These are phyloP conservation scores for Hippophae gyantsensis DNA, from an alignment of 306 rosid genomes.

Conservation along the genomic window DNA sequence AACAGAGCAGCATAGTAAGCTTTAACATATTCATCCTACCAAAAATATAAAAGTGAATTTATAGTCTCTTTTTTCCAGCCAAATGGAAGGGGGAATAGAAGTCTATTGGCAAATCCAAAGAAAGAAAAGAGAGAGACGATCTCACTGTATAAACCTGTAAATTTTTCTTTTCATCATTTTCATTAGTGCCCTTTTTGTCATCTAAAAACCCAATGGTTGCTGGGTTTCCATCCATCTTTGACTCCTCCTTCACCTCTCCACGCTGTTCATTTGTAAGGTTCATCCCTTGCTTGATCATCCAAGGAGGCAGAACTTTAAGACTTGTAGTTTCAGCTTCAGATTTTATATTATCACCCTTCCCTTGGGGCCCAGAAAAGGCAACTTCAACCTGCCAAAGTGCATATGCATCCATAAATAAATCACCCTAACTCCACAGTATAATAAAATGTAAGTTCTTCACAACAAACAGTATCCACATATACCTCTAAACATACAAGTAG, in stretches of 20 bases:
- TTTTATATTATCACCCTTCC: conserved; percentile 50
- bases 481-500: not conserved
- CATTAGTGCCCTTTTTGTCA: conserved; percentile 53
- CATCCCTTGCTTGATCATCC: conserved; percentile 96
- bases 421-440: not conserved
- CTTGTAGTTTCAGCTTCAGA: conserved; percentile 44
- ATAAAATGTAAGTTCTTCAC: not conserved
- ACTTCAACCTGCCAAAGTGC: conserved; percentile 62
- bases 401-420: conserved; percentile 17
- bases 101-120: conserved; percentile 1
- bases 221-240: conserved; percentile 55
- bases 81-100: not conserved
- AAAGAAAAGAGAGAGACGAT: conserved; percentile 6
- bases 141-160: conserved; percentile 42
- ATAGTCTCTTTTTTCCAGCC: not conserved
- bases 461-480: not conserved
- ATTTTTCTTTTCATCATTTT: conserved; percentile 39
- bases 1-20: conserved; percentile 81
- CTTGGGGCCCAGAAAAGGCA: conserved; percentile 64
- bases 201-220: conserved; percentile 40
- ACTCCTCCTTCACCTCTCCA: conserved; percentile 68
- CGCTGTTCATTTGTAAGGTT: conserved; percentile 86
- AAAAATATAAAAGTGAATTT: conserved; percentile 12
- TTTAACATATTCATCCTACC: conserved; percentile 76
- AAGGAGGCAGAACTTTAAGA: conserved; percentile 83